Conservation (phyloP, 768 basidiomycete species). For the Coprinopsis strossmayeri region DNA sequence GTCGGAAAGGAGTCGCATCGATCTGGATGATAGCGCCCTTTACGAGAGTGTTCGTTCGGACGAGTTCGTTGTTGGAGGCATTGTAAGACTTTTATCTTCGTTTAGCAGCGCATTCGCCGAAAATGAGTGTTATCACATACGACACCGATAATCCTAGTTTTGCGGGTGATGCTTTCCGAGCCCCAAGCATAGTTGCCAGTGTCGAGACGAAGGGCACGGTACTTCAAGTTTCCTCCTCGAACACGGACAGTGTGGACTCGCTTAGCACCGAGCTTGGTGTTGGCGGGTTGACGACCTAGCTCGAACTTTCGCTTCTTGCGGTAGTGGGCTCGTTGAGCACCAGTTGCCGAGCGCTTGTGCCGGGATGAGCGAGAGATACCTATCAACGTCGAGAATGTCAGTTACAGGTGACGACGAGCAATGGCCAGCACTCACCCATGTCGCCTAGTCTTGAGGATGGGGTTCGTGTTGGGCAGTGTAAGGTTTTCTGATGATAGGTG, state of each 20-base stretch:
- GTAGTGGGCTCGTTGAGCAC: conserved; percentile 89
- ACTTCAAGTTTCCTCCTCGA: conserved; percentile 93
- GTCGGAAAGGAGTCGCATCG: conserved; percentile 98
- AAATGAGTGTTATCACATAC: conserved; percentile 43
- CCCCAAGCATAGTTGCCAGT: conserved; percentile 99
- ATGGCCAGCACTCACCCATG: conserved; percentile 62
- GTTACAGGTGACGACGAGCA: conserved; percentile 11
- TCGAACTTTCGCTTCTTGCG: conserved; percentile 99
- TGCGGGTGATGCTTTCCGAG: conserved; percentile 88
- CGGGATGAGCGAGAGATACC: conserved; percentile 97
- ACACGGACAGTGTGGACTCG: conserved; percentile 93
- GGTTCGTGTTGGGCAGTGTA: conserved; percentile 30
- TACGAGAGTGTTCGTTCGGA: conserved; percentile 98
- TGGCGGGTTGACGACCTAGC: conserved; percentile 96
- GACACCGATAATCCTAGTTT: conserved; percentile 94
- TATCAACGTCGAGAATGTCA: conserved; percentile 22
- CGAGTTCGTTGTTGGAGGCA: conserved; percentile 98
- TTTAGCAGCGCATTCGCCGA: not conserved
- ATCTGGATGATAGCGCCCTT: conserved; percentile 95
- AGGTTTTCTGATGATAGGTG: conserved; percentile 49
- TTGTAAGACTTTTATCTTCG: conserved; percentile 76
- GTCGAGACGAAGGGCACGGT: conserved; percentile 94
- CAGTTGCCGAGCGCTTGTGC: conserved; percentile 94
- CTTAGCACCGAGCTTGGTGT: conserved; percentile 94
- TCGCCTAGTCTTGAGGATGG: conserved; percentile 66